Evolutionary conservation across 306 rosid genomes (phyloP).

Genomic region (Acacia melanoxylon): DNA sequence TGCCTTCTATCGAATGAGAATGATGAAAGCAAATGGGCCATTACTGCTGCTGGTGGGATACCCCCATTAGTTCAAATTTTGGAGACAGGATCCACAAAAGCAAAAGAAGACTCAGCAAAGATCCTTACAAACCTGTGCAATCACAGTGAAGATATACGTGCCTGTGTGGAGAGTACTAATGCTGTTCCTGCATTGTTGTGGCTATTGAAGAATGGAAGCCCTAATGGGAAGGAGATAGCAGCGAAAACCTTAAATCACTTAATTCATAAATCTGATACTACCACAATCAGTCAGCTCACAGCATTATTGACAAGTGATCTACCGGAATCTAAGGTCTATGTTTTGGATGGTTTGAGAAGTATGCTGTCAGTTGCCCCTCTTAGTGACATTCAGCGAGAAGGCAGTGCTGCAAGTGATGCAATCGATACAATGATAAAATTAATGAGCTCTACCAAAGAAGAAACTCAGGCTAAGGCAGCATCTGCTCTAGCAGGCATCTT

Average conservation of each 20-base stretch:
- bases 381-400: slow-evolving; percentile 83
- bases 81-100: slow-evolving; percentile 93
- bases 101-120: slow-evolving; percentile 96
- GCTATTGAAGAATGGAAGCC: slow-evolving; percentile 95
- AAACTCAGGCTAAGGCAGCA: slow-evolving; percentile 95
- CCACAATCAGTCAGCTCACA: slow-evolving; percentile 95
- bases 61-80: slow-evolving; percentile 99
- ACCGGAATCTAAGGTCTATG: slow-evolving; percentile 91
- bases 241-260: slow-evolving; percentile 96
- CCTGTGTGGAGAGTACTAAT: slow-evolving; percentile 99
- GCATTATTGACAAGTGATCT: slow-evolving; percentile 93
- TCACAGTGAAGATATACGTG: slow-evolving; percentile 98
- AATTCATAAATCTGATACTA: slow-evolving; percentile 93
- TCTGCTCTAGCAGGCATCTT: slow-evolving; percentile 91
- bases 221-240: slow-evolving; percentile 97
- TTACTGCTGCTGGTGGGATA: slow-evolving; percentile 99
- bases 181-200: slow-evolving; percentile 97
- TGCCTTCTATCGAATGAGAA: slow-evolving; percentile 87
- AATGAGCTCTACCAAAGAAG: slow-evolving; percentile 79
- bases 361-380: slow-evolving; percentile 95
- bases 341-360: slow-evolving; percentile 90
- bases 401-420: slow-evolving; percentile 96
- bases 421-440: slow-evolving; percentile 85
- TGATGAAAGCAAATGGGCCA: slow-evolving; percentile 98
- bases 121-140: slow-evolving; percentile 94